Percentiles rank a stretch among this genome's conserved stretches.
Evolutionary conservation across 2,329 filamentous ascomycete genomes (phyloP).

Genomic region (Lasiodiplodia gonubiensis): DNA sequence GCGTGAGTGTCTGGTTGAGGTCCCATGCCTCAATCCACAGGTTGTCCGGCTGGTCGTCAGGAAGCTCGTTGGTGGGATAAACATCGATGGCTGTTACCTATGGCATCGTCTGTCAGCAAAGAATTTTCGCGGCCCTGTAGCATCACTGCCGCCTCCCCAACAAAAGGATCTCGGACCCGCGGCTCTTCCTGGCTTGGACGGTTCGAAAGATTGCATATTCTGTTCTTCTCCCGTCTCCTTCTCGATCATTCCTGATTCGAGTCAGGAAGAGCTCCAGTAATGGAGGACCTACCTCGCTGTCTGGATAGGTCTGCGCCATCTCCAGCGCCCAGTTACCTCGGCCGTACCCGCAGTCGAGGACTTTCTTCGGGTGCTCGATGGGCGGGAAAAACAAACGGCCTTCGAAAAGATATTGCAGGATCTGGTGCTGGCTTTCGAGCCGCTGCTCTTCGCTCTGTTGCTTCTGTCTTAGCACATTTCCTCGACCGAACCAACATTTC

Average conservation of each 20-base stretch:
- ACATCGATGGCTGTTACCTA: constrained; percentile 48
- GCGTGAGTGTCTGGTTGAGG: constrained; percentile 45
- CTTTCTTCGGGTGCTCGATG: constrained; percentile 40
- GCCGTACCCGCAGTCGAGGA: constrained; percentile 50
- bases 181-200: neutral
- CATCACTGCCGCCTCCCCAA: neutral
- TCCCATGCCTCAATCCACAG: constrained; percentile 43
- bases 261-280: neutral
- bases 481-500: neutral
- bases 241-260: neutral
- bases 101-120: neutral
- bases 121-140: neutral
- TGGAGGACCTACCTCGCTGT: constrained; percentile 41
- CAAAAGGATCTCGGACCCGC: neutral
- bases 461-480: constrained; percentile 28
- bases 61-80: constrained; percentile 39
- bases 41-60: constrained; percentile 46
- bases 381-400: constrained; percentile 39
- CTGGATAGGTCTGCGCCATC: constrained; percentile 44
- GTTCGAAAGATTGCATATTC: neutral
- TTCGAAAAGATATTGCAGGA: constrained; percentile 40
- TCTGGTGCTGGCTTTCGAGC: constrained; percentile 42
- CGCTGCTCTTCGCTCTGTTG: constrained; percentile 45
- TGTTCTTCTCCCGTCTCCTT: neutral
- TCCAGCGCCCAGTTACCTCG: constrained; percentile 46